Evolutionary conservation across 1,139 yeast species (phyloP).

Genomic region (Debaryomycetaceae sp.): DNA sequence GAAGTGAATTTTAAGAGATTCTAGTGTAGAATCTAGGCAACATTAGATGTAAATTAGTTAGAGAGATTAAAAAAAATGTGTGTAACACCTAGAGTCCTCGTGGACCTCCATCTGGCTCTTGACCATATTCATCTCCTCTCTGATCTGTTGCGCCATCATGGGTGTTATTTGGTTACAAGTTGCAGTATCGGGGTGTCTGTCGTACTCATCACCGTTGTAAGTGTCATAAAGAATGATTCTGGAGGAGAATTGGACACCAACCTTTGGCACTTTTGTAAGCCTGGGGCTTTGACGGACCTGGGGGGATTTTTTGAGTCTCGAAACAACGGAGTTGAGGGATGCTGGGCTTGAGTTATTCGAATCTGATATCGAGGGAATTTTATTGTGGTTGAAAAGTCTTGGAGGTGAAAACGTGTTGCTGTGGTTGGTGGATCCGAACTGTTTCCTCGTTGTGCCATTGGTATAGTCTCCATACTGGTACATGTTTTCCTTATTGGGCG

Average conservation of each 20-base stretch:
- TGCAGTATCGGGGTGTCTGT: constrained; percentile 89
- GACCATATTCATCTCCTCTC: constrained; percentile 76
- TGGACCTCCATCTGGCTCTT: constrained; percentile 83
- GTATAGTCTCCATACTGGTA: not conserved
- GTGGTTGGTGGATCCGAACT: not conserved
- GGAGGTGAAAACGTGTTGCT: constrained; percentile 13
- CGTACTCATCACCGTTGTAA: constrained; percentile 80
- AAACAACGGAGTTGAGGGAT: constrained; percentile 30
- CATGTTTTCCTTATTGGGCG: constrained; percentile 5
- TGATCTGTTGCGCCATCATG: constrained; percentile 78
- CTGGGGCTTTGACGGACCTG: not conserved
- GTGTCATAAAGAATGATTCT: constrained; percentile 85
- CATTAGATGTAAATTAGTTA: not conserved
- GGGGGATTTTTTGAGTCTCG: constrained; percentile 23
- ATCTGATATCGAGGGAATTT: constrained; percentile 24
- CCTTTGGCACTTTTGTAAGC: not conserved
- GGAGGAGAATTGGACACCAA: constrained; percentile 72
- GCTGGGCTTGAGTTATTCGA: constrained; percentile 28
- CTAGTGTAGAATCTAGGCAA: not conserved
- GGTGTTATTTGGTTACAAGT: constrained; percentile 94
- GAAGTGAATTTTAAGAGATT: not conserved
- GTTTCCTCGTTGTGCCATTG: not conserved
- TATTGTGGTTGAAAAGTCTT: constrained; percentile 21
- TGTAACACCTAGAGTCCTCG: constrained; percentile 69
- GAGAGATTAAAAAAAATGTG: constrained; percentile 65